These are phyloP conservation scores for Pigoraptor vietnamica DNA, from an alignment of 78 protist species.

Conservation along the genomic window DNA sequence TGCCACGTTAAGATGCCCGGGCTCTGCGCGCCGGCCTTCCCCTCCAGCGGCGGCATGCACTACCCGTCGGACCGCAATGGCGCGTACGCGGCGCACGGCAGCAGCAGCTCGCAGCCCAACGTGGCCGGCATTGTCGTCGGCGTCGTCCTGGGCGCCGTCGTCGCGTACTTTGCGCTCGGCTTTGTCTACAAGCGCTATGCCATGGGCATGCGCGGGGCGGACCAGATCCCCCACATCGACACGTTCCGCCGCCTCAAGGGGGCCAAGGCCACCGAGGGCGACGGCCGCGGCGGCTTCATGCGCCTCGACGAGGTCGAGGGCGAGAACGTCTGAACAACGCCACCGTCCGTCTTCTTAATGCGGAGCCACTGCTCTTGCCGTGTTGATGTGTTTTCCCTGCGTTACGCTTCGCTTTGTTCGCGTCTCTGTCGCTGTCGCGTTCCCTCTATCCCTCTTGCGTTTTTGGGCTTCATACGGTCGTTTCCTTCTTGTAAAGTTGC, in stretches of 20 bases:
- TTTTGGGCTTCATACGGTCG: no score
- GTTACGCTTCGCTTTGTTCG: no score
- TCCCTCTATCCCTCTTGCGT: no score
- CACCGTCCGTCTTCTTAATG: no score
- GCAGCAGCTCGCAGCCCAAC: background rate
- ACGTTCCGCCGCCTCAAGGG: background rate
- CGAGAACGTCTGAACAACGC: no score
- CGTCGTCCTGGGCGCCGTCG: background rate
- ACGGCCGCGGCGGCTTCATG: background rate
- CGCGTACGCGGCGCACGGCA: no score
- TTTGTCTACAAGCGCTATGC: background rate
- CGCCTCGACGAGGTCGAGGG: background rate
- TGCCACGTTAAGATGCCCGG: background rate
- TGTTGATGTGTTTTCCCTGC: no score
- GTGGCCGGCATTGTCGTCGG: background rate
- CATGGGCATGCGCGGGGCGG: background rate
- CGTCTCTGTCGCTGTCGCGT: no score
- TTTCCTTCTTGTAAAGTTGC: no score
- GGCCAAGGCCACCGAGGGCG: background rate
- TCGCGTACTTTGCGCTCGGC: background rate
- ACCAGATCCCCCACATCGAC: background rate
- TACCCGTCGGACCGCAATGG: background rate
- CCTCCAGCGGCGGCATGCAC: background rate
- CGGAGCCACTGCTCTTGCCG: background rate
- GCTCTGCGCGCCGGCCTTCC: background rate